Evolutionary conservation across 139 green algal genomes (phyloP), one percentile per base, ranked within the genome.

Genomic region (Haematococcus lacustris): DNA sequence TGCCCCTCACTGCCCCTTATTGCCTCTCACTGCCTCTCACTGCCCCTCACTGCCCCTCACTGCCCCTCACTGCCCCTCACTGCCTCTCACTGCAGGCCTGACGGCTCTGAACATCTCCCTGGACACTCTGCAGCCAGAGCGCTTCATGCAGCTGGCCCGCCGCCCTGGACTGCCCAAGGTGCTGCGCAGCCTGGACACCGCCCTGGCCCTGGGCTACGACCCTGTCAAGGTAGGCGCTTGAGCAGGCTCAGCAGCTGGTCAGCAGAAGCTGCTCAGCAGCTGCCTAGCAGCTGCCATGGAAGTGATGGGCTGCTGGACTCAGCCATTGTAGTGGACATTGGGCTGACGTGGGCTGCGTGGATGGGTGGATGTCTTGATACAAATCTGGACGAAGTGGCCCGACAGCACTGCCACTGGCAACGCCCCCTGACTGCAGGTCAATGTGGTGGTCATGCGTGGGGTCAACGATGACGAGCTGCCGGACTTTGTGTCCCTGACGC

Each of bases 371-470:
- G n/a, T n/a, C n/a, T n/a, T n/a, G n/a, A n/a, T n/a, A n/a, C n/a
- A n/a, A n/a, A n/a, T n/a, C n/a, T n/a, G n/a, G n/a, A n/a, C n/a
- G n/a, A n/a, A n/a, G n/a, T n/a, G n/a, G n/a, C n/a, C n/a, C n/a
- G n/a, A n/a, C n/a, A n/a, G n/a, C n/a, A n/a, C n/a, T n/a, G n/a
- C n/a, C n/a, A n/a, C n/a, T n/a, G n/a, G n/a, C n/a, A n/a, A n/a
- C n/a, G n/a, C n/a, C 83, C 92, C n/a, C n/a, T n/a, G n/a, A n/a
- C n/a, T 81, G 7, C 84, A 99, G 88, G 85, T 93, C 5, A 99
- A 99, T 73, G 91, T 95, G 53, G 95, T 99, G 66, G 85, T 98
- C 25, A 97, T 98, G 92, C 88, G 92, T 1, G 95, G 93, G 3
- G 78, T 93, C 33, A 99, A 99, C 71, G 95, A 98, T 32, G 94